Base-by-base conservation (phyloP, 202 grass and related monocot species). In the Panicum hallii region DNA sequence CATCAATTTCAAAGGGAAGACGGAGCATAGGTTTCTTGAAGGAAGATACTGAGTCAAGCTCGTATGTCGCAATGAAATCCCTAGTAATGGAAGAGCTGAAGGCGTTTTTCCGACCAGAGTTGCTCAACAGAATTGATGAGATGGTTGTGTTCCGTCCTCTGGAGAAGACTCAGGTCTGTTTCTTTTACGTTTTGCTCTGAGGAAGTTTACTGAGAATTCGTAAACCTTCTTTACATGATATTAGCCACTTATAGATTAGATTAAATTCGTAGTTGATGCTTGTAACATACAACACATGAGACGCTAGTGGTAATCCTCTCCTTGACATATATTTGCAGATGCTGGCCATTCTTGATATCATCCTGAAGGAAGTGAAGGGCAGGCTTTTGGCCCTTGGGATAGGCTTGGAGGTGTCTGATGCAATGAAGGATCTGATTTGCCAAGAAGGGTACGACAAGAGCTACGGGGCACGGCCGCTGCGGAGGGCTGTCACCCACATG, bases 51-150 rank as follows among this genome's bases (percentile, higher is more conserved):
- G 82, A 97, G 77, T 94, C 90, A 57, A 92, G 77, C 58, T 85
- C 91, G 4, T 99, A 97, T 58, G 40, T 82, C 13, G 88, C 88
- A 54, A 94, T 99, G 90, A 97, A 99, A 91, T 85, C 93, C 9
- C 65, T 94, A 45, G 93, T 96, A 12, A 85, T 83, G 79, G 93
- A 99, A 85, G 93, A 99, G 73, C 78, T 99, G 56, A 97, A 97
- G 77, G 87, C 80, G 44, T 97, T 88, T 91, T 99, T 99, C 89
- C 84, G 90, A 19, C 97, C 97, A 12, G 97, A 96, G 80, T 81
- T 99, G 78, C 93, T 99, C 65, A 99, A 99, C 69, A 92, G 97
- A 88, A 90, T 99, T 13, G 97, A 99, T 71, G 97, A 99, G 86
- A 89, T 92, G 84, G 93, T 99, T 63, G 88, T 99, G 46, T 97